Evolutionary conservation across 2,329 filamentous ascomycete species (phyloP).

Genomic region (Gaeumannomyces sp.): DNA sequence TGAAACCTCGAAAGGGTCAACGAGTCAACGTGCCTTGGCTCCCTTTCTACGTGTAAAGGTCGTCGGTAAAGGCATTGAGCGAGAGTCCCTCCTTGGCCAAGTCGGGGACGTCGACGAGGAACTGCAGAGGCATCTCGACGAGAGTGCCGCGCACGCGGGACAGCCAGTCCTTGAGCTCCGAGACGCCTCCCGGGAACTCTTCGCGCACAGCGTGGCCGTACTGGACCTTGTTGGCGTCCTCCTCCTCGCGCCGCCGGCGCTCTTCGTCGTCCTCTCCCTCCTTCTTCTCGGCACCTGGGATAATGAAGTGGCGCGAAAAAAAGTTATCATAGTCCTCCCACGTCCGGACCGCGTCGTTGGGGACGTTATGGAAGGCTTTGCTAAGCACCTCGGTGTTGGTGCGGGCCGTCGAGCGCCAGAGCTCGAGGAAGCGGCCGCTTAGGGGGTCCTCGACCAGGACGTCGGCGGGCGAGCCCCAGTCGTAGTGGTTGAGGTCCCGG

Average conservation of each 20-base stretch:
- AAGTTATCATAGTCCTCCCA: constrained; percentile 71
- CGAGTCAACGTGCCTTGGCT: not conserved
- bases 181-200: constrained; percentile 66
- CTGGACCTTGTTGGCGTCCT: constrained; percentile 58
- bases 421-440: constrained; percentile 56
- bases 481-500: constrained; percentile 62
- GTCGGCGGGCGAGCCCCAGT: constrained; percentile 63
- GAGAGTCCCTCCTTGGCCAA: constrained; percentile 76
- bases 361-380: constrained; percentile 75
- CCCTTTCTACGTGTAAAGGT: constrained; percentile 55
- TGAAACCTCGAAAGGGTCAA: too few relatives aligned
- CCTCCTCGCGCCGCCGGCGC: constrained; percentile 27
- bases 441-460: constrained; percentile 69
- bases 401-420: constrained; percentile 69
- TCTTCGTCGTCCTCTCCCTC: constrained; percentile 35
- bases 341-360: constrained; percentile 59
- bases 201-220: constrained; percentile 85
- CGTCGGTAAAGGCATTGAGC: constrained; percentile 65
- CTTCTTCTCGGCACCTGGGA: constrained; percentile 38
- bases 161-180: constrained; percentile 63
- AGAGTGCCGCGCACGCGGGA: constrained; percentile 61
- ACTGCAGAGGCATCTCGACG: constrained; percentile 87
- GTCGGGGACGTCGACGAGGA: constrained; percentile 74
- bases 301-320: constrained; percentile 61
- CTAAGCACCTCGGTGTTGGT: constrained; percentile 77